Base-by-base conservation (phyloP, 73 alveolate species). In the Paramecium octaurelia region DNA sequence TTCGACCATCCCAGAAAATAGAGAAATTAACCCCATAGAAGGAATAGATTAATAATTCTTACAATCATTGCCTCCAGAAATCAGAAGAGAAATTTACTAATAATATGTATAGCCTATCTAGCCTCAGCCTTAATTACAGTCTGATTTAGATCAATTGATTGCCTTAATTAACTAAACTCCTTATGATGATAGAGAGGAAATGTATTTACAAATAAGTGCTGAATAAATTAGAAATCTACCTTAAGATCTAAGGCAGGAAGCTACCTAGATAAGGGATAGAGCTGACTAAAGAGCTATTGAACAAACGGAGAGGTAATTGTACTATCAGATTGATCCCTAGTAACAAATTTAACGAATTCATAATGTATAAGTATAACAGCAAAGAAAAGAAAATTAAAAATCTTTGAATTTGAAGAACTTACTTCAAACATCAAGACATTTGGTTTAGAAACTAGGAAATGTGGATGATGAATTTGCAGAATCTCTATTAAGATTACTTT, bases 381-480 rank as follows among this genome's bases (percentile, higher is more conserved):
- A 64, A 34, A 64, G 46, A 27, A 64, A 64, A n/a, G 84, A 64
- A 64, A 27, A 27, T 34, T 9, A 64, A 34, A 64, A 64, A 8
- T 34, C 42, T 27, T 34, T 64, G 31, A 64, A 64, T 24, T 34
- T 64, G 84, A 64, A 64, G 14, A 64, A 27, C 29, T 64, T 64
- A 24, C 84, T 64, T 12, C 24, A 64, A 64, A 64, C 84, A 3
- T 6, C 24, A 24, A 64, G 84, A 64, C 84, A 64, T 34, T 64
- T 34, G 18, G 87, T 73, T 20, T 40, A 73, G 14, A 73, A 73
- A 73, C n/a, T 73, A 12, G 87, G 87, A 0, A 73, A 73, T 73
- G 87, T 73, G 40, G 87, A 73, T 16, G 87, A 73, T 73, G 87
- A 73, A 23, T 73, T 73, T 73, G 87, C 87, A 8, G 87, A 73